Evolutionary conservation across 2,329 filamentous ascomycete species (phyloP), one percentile per base, ranked within the genome.

Genomic region (Diplodia corticola): DNA sequence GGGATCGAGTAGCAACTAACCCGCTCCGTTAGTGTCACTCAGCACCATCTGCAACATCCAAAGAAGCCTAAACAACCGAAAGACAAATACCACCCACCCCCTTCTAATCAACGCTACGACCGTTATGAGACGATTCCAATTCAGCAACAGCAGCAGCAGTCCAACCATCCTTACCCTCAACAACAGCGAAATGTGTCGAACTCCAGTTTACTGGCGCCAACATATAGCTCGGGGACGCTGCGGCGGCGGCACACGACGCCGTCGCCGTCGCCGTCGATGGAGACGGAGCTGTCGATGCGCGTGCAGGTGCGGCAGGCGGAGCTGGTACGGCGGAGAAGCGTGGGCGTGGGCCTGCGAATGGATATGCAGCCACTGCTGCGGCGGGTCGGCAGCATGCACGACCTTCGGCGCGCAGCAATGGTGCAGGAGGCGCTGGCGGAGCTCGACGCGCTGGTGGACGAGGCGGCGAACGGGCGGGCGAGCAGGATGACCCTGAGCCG

Each of bases 391-490:
- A 65, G 51, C 40, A 54, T 55, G 51, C 48, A 49, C 37, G 40
- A 54, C 22, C 26, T 65, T 46, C 63, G 63, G 20, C 51, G 53
- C 12, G 46, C 44, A 30, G 63, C 63, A 13, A 40, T 65, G 51
- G 20, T 65, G 63, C 63, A 65, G 51, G 63, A 48, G 26, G 63
- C 53, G 35, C 63, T 65, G 63, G 48, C 63, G 50, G 63, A 65
- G 63, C 51, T 49, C 50, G 63, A 33, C 37, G 63, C 50, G 26
- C 63, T 55, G 24, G 50, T 30, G 17, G 63, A 46, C 13, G 63
- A 65, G 22, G 63, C 51, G 20, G 63, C 63, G 20, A 53, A 37
- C n/a, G 63, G 57, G 22, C 26, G 57, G 26, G 44, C 48, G 57
- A 61, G 57, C 44, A 61, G 57, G 44, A 61, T 61, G 57, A 61